Conservation (phyloP, 352 stramenopile genomes). For the Phytopythium oedochilum region DNA sequence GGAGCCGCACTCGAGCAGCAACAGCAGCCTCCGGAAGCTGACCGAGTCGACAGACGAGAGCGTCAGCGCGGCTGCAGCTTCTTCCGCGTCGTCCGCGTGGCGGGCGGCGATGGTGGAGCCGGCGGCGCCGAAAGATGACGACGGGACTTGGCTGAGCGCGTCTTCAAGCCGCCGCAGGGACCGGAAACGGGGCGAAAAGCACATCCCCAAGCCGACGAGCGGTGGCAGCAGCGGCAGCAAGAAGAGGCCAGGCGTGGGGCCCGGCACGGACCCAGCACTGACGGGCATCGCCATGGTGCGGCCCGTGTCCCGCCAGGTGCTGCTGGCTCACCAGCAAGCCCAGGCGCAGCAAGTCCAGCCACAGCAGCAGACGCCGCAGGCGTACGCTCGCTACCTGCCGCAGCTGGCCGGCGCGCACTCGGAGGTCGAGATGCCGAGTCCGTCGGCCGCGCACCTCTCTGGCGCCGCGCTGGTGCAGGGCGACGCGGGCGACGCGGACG, state of each 20-base stretch:
- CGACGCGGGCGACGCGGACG: conserved; percentile 9
- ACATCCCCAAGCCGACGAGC: conserved; percentile 31
- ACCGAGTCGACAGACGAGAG: conserved; percentile 26
- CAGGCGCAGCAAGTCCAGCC: background rate
- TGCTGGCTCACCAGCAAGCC: conserved; percentile 25
- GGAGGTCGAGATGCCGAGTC: conserved; percentile 10
- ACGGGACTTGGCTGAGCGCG: conserved; percentile 13
- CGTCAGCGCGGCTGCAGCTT: background rate
- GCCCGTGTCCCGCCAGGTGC: conserved; percentile 36
- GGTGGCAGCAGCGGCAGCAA: conserved; percentile 18
- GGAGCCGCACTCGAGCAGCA: conserved; percentile 31
- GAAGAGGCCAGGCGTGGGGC: conserved; percentile 11
- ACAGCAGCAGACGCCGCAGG: background rate
- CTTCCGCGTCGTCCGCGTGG: conserved; percentile 10
- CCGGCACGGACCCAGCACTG: conserved; percentile 3
- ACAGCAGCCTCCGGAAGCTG: conserved; percentile 28
- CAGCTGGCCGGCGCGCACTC: conserved; percentile 23
- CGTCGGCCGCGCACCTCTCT: background rate
- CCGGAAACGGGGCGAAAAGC: conserved; percentile 36
- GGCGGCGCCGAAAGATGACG: conserved; percentile 37
- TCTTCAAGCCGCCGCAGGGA: conserved; percentile 26
- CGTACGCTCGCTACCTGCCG: conserved; percentile 35
- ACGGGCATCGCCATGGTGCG: conserved; percentile 30
- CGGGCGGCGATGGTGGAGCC: conserved; percentile 11
- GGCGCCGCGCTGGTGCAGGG: background rate